Conservation (phyloP, 108 stramenopile genomes). For the Cyclotella cryptica region DNA sequence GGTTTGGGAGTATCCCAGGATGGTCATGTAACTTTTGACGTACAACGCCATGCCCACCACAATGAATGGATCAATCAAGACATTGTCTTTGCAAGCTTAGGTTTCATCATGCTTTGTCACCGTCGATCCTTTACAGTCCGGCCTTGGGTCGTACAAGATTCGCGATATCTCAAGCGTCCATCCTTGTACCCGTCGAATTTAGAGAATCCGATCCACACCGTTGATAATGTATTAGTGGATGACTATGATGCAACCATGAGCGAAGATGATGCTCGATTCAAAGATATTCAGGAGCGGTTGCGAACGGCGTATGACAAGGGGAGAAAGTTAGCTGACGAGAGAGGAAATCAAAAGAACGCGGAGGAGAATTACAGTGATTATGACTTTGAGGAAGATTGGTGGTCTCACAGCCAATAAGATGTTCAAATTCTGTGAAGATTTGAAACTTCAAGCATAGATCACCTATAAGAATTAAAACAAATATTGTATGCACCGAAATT, state of each 20-base stretch:
- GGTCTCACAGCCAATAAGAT: no score
- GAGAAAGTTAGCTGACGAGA: no score
- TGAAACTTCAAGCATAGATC: no score
- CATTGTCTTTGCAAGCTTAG: conserved; percentile 13
- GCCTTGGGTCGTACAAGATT: conserved; percentile 16
- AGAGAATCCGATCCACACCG: background rate
- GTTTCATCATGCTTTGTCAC: conserved; percentile 14
- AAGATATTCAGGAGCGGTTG: background rate
- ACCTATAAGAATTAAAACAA: no score
- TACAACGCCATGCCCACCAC: background rate
- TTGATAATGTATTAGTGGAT: background rate
- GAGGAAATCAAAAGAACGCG: no score
- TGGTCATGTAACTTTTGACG: conserved; percentile 1
- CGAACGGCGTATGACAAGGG: background rate
- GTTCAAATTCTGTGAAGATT: no score
- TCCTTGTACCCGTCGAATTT: conserved; percentile 13
- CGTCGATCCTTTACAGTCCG: background rate
- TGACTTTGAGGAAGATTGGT: no score
- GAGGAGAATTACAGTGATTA: no score
- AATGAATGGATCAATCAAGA: background rate
- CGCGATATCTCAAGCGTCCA: background rate
- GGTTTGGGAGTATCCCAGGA: background rate
- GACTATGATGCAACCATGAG: background rate
- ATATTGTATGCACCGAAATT: background rate
- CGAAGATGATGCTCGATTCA: background rate